phyloP scores from a whole-genome alignment of 2,329 filamentous ascomycete species.

The Fusarium liriodendri region DNA sequence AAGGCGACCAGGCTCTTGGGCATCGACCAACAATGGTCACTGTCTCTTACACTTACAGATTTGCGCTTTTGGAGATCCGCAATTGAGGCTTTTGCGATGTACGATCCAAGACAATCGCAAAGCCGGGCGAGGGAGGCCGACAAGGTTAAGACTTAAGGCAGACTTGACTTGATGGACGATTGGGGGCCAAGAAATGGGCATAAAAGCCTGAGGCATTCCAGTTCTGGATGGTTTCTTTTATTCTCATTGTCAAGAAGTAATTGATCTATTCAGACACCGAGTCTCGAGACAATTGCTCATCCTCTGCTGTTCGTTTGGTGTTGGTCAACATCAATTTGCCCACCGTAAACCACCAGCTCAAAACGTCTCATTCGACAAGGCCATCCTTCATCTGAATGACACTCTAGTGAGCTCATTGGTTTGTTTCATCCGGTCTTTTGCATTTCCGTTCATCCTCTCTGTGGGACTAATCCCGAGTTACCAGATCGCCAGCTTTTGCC shows the following conservation, averaged over 20 bases:
- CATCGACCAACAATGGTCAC: conserved; percentile 1
- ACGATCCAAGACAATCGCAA: neutral
- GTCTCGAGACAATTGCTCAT: neutral
- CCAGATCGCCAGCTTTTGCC: neutral
- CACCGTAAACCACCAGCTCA: neutral
- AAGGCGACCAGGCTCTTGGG: conserved; percentile 19
- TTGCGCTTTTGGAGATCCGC: neutral
- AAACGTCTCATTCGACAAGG: neutral
- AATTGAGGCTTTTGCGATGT: conserved; percentile 1
- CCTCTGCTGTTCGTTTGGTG: neutral
- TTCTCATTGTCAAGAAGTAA: neutral
- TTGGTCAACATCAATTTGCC: neutral
- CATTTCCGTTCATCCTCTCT: neutral
- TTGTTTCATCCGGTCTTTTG: neutral
- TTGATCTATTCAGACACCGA: neutral
- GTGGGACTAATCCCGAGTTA: neutral
- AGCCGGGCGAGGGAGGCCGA: neutral
- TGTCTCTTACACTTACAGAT: conserved; percentile 2
- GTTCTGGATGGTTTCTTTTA: neutral
- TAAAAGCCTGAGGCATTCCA: neutral
- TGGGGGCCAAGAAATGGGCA: neutral
- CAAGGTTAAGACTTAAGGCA: neutral
- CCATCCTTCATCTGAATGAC: neutral
- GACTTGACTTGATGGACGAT: neutral
- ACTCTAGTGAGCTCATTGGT: neutral